A percentile compares a stretch with the other conserved stretches of the same genome.
phyloP scores from a whole-genome alignment of 257 asterid species.

The Solanum lycopersicoides region DNA sequence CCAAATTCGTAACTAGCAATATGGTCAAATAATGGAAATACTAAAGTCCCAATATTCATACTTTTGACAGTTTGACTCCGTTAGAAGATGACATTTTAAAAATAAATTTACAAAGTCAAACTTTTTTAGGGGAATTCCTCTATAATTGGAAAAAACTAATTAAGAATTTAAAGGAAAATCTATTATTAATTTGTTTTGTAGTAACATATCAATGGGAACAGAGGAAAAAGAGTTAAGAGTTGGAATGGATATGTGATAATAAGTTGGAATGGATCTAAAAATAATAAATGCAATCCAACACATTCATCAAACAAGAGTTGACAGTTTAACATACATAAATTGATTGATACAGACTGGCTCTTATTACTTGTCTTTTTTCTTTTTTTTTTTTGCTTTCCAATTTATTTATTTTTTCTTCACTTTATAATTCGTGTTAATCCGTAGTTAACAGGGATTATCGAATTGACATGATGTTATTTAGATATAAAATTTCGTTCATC shows the following conservation, averaged over 20 bases:
- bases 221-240: not conserved
- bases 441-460: no score
- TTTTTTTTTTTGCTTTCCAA: not conserved
- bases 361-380: not conserved
- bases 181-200: not conserved
- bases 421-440: no score
- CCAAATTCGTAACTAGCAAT: not conserved
- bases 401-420: no score
- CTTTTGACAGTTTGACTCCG: not conserved
- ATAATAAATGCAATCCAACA: not conserved
- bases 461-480: no score
- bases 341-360: not conserved
- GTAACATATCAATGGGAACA: not conserved
- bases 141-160: not conserved
- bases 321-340: not conserved
- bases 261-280: not conserved
- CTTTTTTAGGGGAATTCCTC: not conserved
- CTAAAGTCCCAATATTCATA: not conserved
- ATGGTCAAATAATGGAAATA: not conserved
- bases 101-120: not conserved
- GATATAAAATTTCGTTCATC: no score
- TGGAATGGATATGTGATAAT: not conserved
- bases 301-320: not conserved
- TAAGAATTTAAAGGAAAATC: not conserved
- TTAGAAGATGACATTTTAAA: not conserved